These are phyloP conservation scores for Cladobotryum protrusum DNA, from an alignment of 2,329 filamentous ascomycete species.

Conservation along the genomic window DNA sequence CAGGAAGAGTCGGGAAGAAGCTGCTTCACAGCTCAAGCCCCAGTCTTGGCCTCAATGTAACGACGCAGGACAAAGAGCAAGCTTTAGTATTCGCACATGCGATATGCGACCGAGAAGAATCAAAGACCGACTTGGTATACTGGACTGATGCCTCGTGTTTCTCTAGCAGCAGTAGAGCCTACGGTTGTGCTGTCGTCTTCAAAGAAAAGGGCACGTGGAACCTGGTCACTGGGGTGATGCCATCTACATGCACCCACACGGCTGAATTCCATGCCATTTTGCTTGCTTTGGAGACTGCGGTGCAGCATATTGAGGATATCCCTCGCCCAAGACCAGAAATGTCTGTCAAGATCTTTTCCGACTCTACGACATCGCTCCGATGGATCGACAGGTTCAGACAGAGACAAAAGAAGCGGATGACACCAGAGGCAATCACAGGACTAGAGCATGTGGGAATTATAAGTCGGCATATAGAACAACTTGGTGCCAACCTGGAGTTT, in stretches of 20 bases:
- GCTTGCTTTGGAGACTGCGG: slow-evolving; percentile 12
- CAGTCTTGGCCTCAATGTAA: background rate
- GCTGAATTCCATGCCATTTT: slow-evolving; percentile 12
- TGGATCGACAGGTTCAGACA: background rate
- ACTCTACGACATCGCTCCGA: slow-evolving; percentile 2
- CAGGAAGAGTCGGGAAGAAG: too few species aligned
- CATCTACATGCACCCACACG: background rate
- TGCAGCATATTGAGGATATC: background rate
- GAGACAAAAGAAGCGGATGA: background rate
- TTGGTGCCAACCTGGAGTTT: slow-evolving; percentile 10
- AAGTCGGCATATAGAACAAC: background rate
- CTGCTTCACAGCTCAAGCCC: too few species aligned
- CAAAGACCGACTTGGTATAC: background rate
- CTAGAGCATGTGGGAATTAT: background rate
- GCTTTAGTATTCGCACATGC: slow-evolving; percentile 1
- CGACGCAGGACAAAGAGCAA: background rate
- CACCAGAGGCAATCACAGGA: background rate
- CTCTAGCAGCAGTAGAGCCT: background rate
- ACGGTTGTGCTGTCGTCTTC: background rate
- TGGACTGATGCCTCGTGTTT: background rate
- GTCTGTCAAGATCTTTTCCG: slow-evolving; percentile 13
- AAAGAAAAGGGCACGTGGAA: background rate
- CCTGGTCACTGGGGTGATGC: background rate
- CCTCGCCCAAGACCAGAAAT: background rate
- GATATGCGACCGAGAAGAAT: background rate